Base-by-base conservation (phyloP, 2,329 filamentous ascomycete genomes). In the Monilinia laxa region DNA sequence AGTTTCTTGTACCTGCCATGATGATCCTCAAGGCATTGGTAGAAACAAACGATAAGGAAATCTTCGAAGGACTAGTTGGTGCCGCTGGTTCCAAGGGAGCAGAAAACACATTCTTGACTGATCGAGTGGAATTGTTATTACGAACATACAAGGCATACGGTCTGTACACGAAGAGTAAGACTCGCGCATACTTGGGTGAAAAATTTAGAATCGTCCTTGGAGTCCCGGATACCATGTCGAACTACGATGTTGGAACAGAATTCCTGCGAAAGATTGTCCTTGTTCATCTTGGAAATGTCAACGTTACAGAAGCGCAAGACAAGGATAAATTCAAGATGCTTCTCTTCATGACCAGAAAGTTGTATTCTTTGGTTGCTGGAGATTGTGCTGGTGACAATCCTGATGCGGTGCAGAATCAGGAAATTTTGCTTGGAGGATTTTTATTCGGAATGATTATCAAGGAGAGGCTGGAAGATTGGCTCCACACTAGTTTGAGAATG, bases 11-110 rank as follows among this genome's bases (percentile, higher is more conserved):
- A 2, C 95, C 95, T 0, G 91, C 93, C 69, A 89, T 97, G 85
- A 98, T 99, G 94, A 88, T 99, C 45, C 80, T 99, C 71, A 99
- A 98, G 81, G 94, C 95, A 1, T 82, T 99, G 60, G 86, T 95
- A 2, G 94, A 99, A 78, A 99, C 95, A 20, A 99, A 97, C 76
- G 95, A 99, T 76, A 87, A 92, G 67, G 93, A 97, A 76, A 95
- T 99, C 55, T 98, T 96, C 68, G 93, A 98, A 78, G 91, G 90
- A n/a, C 81, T 99, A 62, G 89, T 98, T 57, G 94, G 94, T 49
- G 83, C 87, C 38, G 85, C 87, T 68, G 87, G 87, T 40, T 93
- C 91, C 40, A 90, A 92, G 76, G 90, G 90, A 10, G 83, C 91
- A 47, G 84, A 91, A 66, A 95, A 96, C 76, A 97, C 94, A 16